phyloP scores from a whole-genome alignment of 2,329 filamentous ascomycete species.

The Cladosporium velox region DNA sequence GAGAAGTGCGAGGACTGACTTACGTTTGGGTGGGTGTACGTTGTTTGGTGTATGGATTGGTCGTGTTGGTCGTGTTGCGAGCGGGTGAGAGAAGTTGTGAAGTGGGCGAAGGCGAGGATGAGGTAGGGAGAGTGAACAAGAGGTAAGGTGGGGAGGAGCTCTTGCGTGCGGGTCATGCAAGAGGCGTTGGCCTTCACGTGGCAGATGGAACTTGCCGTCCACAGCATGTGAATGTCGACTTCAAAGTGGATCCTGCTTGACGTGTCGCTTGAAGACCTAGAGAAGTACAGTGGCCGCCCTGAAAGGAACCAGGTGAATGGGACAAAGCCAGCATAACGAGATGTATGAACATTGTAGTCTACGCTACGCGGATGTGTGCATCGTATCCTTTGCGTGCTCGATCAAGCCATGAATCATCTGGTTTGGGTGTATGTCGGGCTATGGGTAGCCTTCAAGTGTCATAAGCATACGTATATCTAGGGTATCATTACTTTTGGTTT shows the following conservation, averaged over 20 bases:
- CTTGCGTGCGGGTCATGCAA: not conserved
- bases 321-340: too few relatives aligned
- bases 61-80: not conserved
- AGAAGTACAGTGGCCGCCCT: too few relatives aligned
- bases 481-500: conserved; percentile 14
- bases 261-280: too few relatives aligned
- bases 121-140: not conserved
- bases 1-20: not conserved
- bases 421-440: not conserved
- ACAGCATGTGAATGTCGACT: not conserved
- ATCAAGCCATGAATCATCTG: too few relatives aligned
- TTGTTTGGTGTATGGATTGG: not conserved
- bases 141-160: not conserved
- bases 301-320: too few relatives aligned
- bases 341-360: too few relatives aligned
- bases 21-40: not conserved
- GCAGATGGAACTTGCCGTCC: not conserved
- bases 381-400: too few relatives aligned
- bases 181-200: not conserved
- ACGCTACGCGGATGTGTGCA: too few relatives aligned
- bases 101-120: not conserved
- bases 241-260: not conserved
- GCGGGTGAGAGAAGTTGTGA: not conserved
- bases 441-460: not conserved
- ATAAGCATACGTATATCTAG: conserved; percentile 12